Percentiles rank a stretch among this genome's conserved stretches.
Evolutionary conservation across 768 basidiomycete species (phyloP).

Genomic region (Suillus bovinus): DNA sequence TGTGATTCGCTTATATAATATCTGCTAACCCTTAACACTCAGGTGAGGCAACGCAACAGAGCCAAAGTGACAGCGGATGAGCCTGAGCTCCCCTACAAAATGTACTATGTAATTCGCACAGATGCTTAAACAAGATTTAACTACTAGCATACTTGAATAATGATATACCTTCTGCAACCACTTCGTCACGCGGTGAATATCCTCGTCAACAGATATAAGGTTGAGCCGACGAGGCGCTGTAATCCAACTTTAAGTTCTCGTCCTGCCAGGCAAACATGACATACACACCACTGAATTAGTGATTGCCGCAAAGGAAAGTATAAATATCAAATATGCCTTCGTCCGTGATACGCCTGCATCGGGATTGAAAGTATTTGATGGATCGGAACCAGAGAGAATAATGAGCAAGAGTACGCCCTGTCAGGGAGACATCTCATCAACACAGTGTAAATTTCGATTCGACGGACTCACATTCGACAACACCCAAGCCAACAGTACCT

Average conservation of each 20-base stretch:
- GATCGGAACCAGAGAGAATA: conserved; percentile 61
- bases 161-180: conserved; percentile 1
- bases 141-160: background rate
- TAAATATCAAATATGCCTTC: conserved; percentile 77
- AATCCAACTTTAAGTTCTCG: conserved; percentile 6
- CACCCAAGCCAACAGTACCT: conserved; percentile 80
- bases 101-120: no score
- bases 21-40: no score
- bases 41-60: no score
- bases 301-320: conserved; percentile 79
- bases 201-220: conserved; percentile 50
- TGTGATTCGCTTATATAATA: no score
- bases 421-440: background rate
- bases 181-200: conserved; percentile 48
- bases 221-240: conserved; percentile 61
- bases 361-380: conserved; percentile 59
- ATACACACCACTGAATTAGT: conserved; percentile 60
- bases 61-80: no score
- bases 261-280: background rate
- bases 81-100: no score
- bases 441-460: background rate
- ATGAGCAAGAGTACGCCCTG: conserved; percentile 70
- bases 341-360: conserved; percentile 51
- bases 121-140: background rate
- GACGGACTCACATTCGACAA: conserved; percentile 66